Base-by-base conservation (phyloP, 164 flowering plant species). In the Macadamia tetraphylla region DNA sequence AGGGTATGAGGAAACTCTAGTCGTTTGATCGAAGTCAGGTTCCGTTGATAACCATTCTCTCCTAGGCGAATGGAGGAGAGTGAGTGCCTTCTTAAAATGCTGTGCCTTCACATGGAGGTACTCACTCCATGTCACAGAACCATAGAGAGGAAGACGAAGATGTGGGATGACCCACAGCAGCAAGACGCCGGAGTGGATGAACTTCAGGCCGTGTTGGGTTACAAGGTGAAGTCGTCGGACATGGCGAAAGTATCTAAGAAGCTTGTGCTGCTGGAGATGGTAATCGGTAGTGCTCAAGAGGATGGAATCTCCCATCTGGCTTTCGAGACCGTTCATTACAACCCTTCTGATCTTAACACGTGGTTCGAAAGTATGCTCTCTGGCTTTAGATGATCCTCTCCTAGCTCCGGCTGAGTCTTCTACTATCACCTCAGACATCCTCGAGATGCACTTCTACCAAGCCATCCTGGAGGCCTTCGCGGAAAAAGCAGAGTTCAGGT, bases 391-490 rank as follows among this genome's bases (percentile, higher is more conserved):
- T 29, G 67, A 71, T 55, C 69, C 76, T 0, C 63, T 67, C 15
- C 35, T 75, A 15, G 66, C 73, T 43, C 70, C 70, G 1, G 76
- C 77, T 0, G 78, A 73, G 32, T 73, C 85, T 11, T 74, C 83
- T 23, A 68, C 86, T 30, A 49, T 71, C 67, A 71, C 72, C 70
- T 66, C 84, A 10, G 91, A 92, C 58, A 44, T 80, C 15, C 85
- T 92, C 12, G 84, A 86, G 77, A 85, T 82, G 85, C 88, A 90
- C 76, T 90, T 90, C 77, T 92, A 90, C 60, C 98, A 92, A 59
- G 96, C 98, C 2, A 92, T 92, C 35, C 83, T 90, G 43, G 98
- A 92, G 65, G 91, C 96, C 5, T 88, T 90, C 58, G 84, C 82
- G 83, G 87, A 7, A 84, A 84, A 13, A 73, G 23, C 44, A 71